phyloP scores from a whole-genome alignment of 1,284 basidiomycete genomes.

The Jaminaea rosea region DNA sequence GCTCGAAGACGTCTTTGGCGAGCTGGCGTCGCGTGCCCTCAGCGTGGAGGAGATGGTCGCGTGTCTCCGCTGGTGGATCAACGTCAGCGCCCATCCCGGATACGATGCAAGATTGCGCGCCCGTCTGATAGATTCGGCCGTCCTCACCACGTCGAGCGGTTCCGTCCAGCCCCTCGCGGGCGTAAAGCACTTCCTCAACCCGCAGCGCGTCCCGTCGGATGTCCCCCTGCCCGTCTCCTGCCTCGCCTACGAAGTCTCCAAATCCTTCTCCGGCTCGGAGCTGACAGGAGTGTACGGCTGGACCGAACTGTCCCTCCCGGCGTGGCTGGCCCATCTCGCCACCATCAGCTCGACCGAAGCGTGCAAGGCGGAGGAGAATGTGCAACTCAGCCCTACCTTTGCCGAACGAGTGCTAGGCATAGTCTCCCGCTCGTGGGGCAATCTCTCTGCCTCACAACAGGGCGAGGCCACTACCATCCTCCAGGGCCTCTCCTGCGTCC shows the following conservation, averaged over 20 bases:
- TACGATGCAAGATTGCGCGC: conserved; percentile 37
- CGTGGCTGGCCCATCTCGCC: conserved; percentile 66
- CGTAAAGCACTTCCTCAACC: conserved; percentile 67
- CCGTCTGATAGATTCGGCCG: conserved; percentile 36
- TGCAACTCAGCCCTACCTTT: conserved; percentile 64
- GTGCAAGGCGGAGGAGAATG: conserved; percentile 55
- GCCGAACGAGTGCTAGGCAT: conserved; percentile 70
- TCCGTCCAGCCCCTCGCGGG: conserved; percentile 53
- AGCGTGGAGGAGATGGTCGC: conserved; percentile 65
- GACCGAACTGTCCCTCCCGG: conserved; percentile 65
- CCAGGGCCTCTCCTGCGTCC: conserved; percentile 66
- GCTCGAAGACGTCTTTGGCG: conserved; percentile 74
- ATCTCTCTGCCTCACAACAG: conserved; percentile 58
- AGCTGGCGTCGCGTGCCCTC: conserved; percentile 67
- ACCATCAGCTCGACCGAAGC: conserved; percentile 34
- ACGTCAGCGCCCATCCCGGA: conserved; percentile 51
- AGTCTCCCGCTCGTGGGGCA: conserved; percentile 68
- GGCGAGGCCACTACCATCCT: conserved; percentile 57
- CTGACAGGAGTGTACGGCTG: conserved; percentile 55
- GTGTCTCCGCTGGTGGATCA: conserved; percentile 83
- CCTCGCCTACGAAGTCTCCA: conserved; percentile 61
- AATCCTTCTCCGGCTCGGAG: conserved; percentile 52
- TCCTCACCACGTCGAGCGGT: conserved; percentile 22
- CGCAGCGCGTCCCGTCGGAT: conserved; percentile 65
- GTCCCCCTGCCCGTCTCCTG: conserved; percentile 71